Evolutionary conservation across 306 rosid species (phyloP).

Genomic region (Vigna hirtella): DNA sequence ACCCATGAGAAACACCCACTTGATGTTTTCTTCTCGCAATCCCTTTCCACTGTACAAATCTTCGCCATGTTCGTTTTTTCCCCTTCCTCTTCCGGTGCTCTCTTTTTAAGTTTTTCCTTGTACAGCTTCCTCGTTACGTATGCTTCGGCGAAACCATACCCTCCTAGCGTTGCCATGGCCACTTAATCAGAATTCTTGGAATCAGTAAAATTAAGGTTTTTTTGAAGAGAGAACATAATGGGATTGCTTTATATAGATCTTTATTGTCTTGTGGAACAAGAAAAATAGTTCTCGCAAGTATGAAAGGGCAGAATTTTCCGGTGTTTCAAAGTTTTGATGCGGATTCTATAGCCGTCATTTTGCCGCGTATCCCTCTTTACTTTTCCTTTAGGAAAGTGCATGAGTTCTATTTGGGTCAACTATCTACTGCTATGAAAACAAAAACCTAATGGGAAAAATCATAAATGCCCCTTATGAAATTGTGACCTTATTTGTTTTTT

Average conservation of each 20-base stretch:
- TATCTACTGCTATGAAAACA: no score
- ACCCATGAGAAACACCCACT: slow-evolving; percentile 57
- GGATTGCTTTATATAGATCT: slow-evolving; percentile 17
- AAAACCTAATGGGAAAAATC: no score
- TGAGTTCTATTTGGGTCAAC: no score
- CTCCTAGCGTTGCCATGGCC: slow-evolving; percentile 30
- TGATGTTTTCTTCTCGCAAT: slow-evolving; percentile 9
- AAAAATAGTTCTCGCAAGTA: background rate
- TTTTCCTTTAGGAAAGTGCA: no score
- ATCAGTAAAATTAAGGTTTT: background rate
- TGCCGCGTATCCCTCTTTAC: background rate
- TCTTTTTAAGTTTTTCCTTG: slow-evolving; percentile 55
- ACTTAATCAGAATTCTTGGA: background rate
- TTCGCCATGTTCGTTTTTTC: slow-evolving; percentile 30
- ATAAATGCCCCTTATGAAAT: no score
- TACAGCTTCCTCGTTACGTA: slow-evolving; percentile 53
- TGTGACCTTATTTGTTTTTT: no score
- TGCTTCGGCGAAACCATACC: slow-evolving; percentile 52
- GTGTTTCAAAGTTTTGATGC: background rate
- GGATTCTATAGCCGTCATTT: background rate
- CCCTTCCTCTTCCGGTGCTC: background rate
- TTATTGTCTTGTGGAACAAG: slow-evolving; percentile 32
- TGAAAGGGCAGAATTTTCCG: background rate
- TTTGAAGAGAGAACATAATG: background rate
- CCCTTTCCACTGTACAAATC: background rate